phyloP scores from a whole-genome alignment of 306 rosid genomes.

The Carpinus fangiana region DNA sequence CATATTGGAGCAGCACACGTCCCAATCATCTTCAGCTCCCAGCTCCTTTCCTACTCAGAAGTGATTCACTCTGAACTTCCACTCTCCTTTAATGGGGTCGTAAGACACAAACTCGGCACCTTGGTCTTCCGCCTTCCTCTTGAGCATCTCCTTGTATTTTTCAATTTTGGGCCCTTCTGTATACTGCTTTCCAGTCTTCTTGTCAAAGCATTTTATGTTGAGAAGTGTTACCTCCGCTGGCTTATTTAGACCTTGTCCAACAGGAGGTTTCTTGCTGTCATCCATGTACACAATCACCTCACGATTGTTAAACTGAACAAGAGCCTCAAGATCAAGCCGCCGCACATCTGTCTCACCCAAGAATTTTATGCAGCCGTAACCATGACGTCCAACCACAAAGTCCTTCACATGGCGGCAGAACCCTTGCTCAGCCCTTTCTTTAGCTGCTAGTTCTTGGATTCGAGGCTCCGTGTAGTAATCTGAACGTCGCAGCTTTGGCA shows the following conservation, averaged over 20 bases:
- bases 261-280: constrained; percentile 89
- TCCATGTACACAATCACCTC: constrained; percentile 95
- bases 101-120: constrained; percentile 85
- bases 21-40: constrained; percentile 47
- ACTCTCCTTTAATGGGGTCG: constrained; percentile 78
- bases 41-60: constrained; percentile 60
- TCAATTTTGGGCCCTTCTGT: constrained; percentile 78
- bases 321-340: constrained; percentile 83
- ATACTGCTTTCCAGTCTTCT: constrained; percentile 65
- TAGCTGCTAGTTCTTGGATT: constrained; percentile 91
- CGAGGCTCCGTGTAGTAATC: constrained; percentile 93
- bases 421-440: constrained; percentile 95
- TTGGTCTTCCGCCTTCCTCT: constrained; percentile 88
- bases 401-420: constrained; percentile 83
- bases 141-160: constrained; percentile 88
- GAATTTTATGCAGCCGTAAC: constrained; percentile 87
- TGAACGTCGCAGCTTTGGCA: constrained; percentile 90
- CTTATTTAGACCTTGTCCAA: constrained; percentile 96
- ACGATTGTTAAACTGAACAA: constrained; percentile 84
- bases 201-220: constrained; percentile 83
- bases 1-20: constrained; percentile 12
- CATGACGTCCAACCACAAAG: constrained; percentile 89
- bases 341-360: constrained; percentile 90
- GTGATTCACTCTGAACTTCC: constrained; percentile 89
- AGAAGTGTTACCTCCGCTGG: constrained; percentile 96